Conservation (phyloP, 2,329 filamentous ascomycete species). For the Metarhizium anisopliae region DNA sequence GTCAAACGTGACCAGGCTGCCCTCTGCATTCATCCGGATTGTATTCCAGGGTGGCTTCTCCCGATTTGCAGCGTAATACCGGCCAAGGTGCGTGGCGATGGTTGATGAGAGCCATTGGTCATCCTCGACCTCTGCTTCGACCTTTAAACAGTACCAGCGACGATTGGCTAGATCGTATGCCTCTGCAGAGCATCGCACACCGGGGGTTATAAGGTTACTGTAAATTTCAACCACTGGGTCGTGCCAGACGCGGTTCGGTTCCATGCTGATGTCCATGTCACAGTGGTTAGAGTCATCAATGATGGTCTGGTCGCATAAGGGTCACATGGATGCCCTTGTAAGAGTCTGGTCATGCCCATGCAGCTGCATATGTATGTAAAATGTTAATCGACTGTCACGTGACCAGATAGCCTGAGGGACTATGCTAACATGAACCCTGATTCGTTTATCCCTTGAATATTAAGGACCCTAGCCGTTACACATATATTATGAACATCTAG, state of each 20-base stretch:
- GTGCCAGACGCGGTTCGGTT: slow-evolving; percentile 7
- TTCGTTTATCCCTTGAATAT: too few relatives aligned
- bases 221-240: slow-evolving; percentile 9
- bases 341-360: too few relatives aligned
- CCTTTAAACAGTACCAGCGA: slow-evolving; percentile 11
- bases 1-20: not conserved
- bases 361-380: too few relatives aligned
- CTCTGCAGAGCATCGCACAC: slow-evolving; percentile 3
- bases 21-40: not conserved
- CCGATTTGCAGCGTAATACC: slow-evolving; percentile 3
- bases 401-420: too few relatives aligned
- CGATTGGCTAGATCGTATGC: slow-evolving; percentile 12
- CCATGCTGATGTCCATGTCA: not conserved
- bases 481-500: too few relatives aligned
- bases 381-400: too few relatives aligned
- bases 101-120: slow-evolving; percentile 1
- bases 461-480: too few relatives aligned
- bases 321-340: too few relatives aligned
- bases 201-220: slow-evolving; percentile 5
- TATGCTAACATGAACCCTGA: too few relatives aligned
- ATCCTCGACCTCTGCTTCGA: slow-evolving; percentile 5
- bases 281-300: too few relatives aligned
- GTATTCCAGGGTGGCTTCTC: not conserved
- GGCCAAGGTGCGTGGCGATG: not conserved
- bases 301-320: too few relatives aligned